Base-by-base conservation (phyloP, 78 protist genomes). In the Cavenderia fasciculata region DNA sequence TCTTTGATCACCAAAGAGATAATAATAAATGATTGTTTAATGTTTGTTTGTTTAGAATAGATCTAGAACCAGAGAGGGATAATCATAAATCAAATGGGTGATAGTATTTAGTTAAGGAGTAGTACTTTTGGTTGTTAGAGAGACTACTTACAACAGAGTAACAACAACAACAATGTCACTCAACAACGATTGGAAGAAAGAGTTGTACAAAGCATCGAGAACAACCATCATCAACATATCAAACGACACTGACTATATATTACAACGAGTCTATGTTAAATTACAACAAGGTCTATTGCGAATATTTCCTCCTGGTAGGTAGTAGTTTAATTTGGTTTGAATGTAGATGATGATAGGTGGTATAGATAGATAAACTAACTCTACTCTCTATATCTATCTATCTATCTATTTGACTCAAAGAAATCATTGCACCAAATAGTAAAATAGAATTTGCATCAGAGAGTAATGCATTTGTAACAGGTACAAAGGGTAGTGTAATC, bases 101-200 rank as follows among this genome's bases (percentile, higher is more conserved):
- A n/a, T n/a, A n/a, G n/a, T n/a, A n/a, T n/a, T n/a, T n/a, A n/a
- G n/a, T n/a, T n/a, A n/a, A n/a, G n/a, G n/a, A n/a, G n/a, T n/a
- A n/a, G n/a, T n/a, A n/a, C n/a, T n/a, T n/a, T n/a, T n/a, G n/a
- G n/a, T n/a, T n/a, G n/a, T n/a, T n/a, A n/a, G n/a, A n/a, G n/a
- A n/a, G n/a, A n/a, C n/a, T n/a, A n/a, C n/a, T n/a, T n/a, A n/a
- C n/a, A n/a, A n/a, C n/a, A n/a, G n/a, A n/a, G n/a, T n/a, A n/a
- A n/a, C n/a, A n/a, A n/a, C n/a, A n/a, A n/a, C n/a, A n/a, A n/a
- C n/a, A n/a, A n/a, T n/a, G n/a, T n/a, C n/a, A n/a, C n/a, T n/a
- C n/a, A n/a, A n/a, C n/a, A n/a, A n/a, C n/a, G 78, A 82, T 44
- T 68, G 90, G 90, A 82, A 82, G 36, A 71, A 54, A 54, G 90